Percentiles rank a stretch among this genome's conserved stretches.
These are phyloP conservation scores for Ceratobasidium sp. DNA, from an alignment of 1,284 basidiomycete genomes.

Conservation along the genomic window DNA sequence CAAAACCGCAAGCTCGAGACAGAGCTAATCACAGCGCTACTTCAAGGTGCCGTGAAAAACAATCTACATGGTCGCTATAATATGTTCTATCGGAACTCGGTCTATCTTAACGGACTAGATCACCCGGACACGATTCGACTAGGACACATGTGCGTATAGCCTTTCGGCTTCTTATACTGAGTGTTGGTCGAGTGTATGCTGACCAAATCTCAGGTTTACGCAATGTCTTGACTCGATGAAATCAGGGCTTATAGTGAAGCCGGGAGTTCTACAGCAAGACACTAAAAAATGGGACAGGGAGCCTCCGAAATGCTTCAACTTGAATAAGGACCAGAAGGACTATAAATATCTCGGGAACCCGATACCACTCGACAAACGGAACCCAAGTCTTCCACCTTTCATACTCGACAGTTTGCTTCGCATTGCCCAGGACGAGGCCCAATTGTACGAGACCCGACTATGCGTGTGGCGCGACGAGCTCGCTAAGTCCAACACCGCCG, in stretches of 20 bases:
- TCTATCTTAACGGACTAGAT: constrained; percentile 36
- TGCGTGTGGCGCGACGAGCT: constrained; percentile 12
- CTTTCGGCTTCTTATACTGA: too few species aligned
- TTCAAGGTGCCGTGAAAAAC: constrained; percentile 19
- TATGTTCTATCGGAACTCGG: constrained; percentile 26
- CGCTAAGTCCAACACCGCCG: neutral
- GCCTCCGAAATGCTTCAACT: constrained; percentile 12
- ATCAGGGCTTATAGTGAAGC: constrained; percentile 38
- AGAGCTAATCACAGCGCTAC: constrained; percentile 17
- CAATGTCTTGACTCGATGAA: constrained; percentile 46
- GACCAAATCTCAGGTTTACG: constrained; percentile 36
- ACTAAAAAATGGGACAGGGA: neutral
- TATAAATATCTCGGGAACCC: neutral
- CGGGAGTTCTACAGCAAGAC: constrained; percentile 30
- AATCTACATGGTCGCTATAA: constrained; percentile 43
- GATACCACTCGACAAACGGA: neutral
- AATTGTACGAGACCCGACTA: constrained; percentile 1
- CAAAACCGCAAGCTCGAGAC: neutral
- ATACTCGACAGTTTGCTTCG: constrained; percentile 45
- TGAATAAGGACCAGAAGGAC: neutral
- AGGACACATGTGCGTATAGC: constrained; percentile 31
- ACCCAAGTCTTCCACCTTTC: constrained; percentile 26
- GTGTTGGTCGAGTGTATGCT: neutral
- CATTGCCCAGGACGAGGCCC: constrained; percentile 32
- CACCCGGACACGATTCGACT: constrained; percentile 23